Percentiles rank a stretch among this genome's conserved stretches.
Evolutionary conservation across 163 green algal genomes (phyloP).

Genomic region (Coccomyxa subellipsoidea): DNA sequence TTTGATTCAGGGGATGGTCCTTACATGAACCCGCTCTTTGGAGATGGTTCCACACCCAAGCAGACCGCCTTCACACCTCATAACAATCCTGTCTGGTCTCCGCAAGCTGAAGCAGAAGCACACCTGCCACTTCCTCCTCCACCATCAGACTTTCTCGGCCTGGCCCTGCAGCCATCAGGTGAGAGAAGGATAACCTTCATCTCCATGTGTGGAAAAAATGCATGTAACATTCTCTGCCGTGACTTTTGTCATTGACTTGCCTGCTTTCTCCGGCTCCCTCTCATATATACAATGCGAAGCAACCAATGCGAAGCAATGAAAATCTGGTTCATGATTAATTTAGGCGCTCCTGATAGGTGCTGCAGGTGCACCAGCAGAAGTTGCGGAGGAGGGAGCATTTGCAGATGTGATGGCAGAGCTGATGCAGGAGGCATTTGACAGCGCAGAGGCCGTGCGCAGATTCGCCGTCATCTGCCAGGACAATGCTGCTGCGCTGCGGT

Average conservation of each 20-base stretch:
- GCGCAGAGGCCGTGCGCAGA: slow-evolving; percentile 29
- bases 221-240: no score
- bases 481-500: slow-evolving; percentile 43
- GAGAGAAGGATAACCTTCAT: not conserved
- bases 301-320: no score
- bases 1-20: not conserved
- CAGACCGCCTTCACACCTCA: not conserved
- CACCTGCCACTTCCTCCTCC: not conserved
- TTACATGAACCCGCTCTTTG: slow-evolving; percentile 1
- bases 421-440: slow-evolving; percentile 37
- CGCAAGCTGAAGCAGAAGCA: not conserved
- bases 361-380: not conserved
- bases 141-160: not conserved
- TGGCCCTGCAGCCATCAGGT: not conserved
- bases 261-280: no score
- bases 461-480: slow-evolving; percentile 44
- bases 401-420: slow-evolving; percentile 23
- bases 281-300: no score
- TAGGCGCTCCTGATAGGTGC: no score
- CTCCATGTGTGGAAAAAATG: no score
- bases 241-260: no score
- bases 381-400: slow-evolving; percentile 4
- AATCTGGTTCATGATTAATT: no score
- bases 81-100: not conserved
- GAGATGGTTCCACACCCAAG: not conserved